These are phyloP conservation scores for Pseudophaeomoniella oleicola DNA, from an alignment of 2,329 filamentous ascomycete genomes.

Conservation along the genomic window DNA sequence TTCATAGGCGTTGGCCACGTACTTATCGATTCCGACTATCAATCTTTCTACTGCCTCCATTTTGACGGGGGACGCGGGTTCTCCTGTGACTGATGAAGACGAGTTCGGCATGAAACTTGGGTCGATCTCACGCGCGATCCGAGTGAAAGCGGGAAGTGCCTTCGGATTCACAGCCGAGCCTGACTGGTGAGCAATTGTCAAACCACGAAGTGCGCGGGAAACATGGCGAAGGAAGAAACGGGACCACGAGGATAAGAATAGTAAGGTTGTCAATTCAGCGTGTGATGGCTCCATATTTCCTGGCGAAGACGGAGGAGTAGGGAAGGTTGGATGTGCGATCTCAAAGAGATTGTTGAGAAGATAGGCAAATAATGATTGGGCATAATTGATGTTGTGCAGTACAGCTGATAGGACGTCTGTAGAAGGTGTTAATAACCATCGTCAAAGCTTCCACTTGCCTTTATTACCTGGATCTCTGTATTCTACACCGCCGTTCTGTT, in stretches of 20 bases:
- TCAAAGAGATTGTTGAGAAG: constrained; percentile 39
- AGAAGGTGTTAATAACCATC: too few relatives aligned
- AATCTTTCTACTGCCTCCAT: constrained; percentile 49
- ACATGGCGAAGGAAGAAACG: constrained; percentile 57
- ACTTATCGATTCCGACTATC: constrained; percentile 49
- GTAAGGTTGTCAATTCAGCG: constrained; percentile 20
- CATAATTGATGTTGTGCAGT: constrained; percentile 50
- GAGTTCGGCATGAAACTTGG: constrained; percentile 37
- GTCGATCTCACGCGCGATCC: constrained; percentile 27
- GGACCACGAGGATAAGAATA: constrained; percentile 61
- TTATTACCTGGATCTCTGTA: constrained; percentile 1
- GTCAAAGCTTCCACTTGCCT: too few relatives aligned
- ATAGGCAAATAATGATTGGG: constrained; percentile 48
- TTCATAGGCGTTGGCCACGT: constrained; percentile 45
- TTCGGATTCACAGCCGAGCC: constrained; percentile 23
- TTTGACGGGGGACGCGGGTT: constrained; percentile 35
- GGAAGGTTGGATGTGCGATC: constrained; percentile 20
- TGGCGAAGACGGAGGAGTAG: constrained; percentile 3
- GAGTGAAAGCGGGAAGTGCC: constrained; percentile 23
- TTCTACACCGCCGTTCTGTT: constrained; percentile 1
- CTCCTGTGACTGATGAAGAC: constrained; percentile 37
- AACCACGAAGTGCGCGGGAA: constrained; percentile 47
- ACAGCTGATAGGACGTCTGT: neutral
- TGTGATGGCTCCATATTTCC: neutral
- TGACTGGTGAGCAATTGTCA: constrained; percentile 30